These are phyloP conservation scores for Trifolium repens DNA, from an alignment of 306 rosid species.

Conservation along the genomic window DNA sequence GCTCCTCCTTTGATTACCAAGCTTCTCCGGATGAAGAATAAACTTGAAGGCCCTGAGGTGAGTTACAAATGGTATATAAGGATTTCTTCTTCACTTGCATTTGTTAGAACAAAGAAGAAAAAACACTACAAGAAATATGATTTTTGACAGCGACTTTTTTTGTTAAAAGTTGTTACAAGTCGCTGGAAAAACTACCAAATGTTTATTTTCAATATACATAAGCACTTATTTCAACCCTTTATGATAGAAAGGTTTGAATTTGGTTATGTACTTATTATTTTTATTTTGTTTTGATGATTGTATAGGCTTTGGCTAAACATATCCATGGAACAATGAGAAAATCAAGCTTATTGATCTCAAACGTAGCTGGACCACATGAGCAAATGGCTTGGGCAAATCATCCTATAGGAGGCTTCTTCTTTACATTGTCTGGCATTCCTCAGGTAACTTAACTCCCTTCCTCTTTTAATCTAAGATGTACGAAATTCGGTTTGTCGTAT, in stretches of 20 bases:
- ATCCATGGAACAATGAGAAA: not conserved
- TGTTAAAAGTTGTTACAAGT: too few relatives aligned
- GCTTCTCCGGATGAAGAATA: constrained; percentile 3
- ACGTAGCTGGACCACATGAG: constrained; percentile 29
- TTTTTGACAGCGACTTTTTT: too few relatives aligned
- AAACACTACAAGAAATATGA: too few relatives aligned
- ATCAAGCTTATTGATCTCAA: constrained; percentile 15
- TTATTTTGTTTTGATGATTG: not conserved
- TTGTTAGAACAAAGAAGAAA: too few relatives aligned
- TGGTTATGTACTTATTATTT: not conserved
- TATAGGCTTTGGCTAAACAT: constrained; percentile 23
- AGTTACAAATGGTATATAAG: not conserved
- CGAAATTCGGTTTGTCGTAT: not conserved
- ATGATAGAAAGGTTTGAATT: not conserved
- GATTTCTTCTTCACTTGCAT: not conserved
- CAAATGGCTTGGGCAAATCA: constrained; percentile 37
- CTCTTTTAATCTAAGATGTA: not conserved
- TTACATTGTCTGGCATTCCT: constrained; percentile 20
- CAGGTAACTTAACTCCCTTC: constrained; percentile 11
- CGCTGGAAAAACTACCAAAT: too few relatives aligned
- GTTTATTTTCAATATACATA: too few relatives aligned
- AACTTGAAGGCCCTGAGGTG: constrained; percentile 30
- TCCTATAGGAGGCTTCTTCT: constrained; percentile 31
- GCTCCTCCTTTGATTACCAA: not conserved
- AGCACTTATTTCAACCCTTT: too few relatives aligned